Evolutionary conservation across 306 rosid genomes (phyloP).

Genomic region (Luffa acutangula): DNA sequence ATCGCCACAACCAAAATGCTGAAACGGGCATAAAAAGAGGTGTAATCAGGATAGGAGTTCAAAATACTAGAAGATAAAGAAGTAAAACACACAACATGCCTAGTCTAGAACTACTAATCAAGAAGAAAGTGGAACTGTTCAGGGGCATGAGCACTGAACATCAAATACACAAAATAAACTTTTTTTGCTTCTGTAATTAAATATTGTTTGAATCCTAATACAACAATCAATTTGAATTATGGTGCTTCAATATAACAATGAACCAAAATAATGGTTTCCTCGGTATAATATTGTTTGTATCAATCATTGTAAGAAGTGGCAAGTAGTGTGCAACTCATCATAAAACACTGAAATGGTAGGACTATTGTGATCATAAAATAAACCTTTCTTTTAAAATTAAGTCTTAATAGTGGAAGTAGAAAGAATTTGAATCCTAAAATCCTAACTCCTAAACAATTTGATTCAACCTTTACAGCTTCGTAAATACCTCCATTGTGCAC

Average conservation of each 20-base stretch:
- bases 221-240: no score
- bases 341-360: background rate
- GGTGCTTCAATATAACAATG: no score
- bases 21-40: conserved; percentile 16
- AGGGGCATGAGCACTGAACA: background rate
- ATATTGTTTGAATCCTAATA: background rate
- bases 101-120: background rate
- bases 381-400: background rate
- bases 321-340: background rate
- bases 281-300: background rate
- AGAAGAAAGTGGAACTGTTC: background rate
- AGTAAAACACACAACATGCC: background rate
- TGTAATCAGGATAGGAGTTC: background rate
- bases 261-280: no score
- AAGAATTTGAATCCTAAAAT: background rate
- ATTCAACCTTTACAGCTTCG: background rate
- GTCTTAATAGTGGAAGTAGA: background rate
- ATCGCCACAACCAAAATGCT: conserved; percentile 43
- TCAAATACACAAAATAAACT: background rate
- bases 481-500: background rate
- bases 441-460: background rate
- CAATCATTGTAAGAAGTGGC: background rate
- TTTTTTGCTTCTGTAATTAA: background rate
- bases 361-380: background rate
- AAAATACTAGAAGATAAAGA: background rate